phyloP scores from a whole-genome alignment of 441 rosid species.

The Daphne laureola region DNA sequence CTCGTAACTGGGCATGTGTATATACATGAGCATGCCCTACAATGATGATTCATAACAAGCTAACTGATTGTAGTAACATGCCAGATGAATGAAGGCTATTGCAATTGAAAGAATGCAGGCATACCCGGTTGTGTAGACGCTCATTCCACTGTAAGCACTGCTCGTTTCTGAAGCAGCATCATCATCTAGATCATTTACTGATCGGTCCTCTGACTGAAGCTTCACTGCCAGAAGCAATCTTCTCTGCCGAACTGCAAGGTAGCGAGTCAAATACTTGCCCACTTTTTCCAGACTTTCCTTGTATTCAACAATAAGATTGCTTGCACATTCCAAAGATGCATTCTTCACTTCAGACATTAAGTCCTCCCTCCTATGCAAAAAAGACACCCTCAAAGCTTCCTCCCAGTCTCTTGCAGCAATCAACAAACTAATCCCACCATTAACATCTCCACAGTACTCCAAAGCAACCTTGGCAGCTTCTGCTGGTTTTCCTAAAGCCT shows the following conservation, averaged over 20 bases:
- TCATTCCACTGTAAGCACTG: slow-evolving; percentile 90
- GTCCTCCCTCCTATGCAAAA: slow-evolving; percentile 54
- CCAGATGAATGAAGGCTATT: not conserved
- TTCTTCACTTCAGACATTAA: slow-evolving; percentile 50
- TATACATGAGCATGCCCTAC: not conserved
- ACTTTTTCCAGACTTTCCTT: slow-evolving; percentile 79
- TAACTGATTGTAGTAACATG: not conserved
- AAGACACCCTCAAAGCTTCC: slow-evolving; percentile 82
- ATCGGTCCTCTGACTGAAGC: slow-evolving; percentile 66
- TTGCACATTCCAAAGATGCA: slow-evolving; percentile 74
- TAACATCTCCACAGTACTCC: slow-evolving; percentile 71
- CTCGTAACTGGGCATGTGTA: not conserved
- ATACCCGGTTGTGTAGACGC: slow-evolving; percentile 87
- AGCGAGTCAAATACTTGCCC: slow-evolving; percentile 86
- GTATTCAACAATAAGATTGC: slow-evolving; percentile 49
- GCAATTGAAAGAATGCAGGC: not conserved
- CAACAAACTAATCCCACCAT: slow-evolving; percentile 54
- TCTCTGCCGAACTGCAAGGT: slow-evolving; percentile 92
- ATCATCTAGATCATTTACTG: slow-evolving; percentile 62
- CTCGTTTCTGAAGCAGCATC: slow-evolving; percentile 92
- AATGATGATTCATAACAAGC: not conserved
- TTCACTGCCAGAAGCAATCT: slow-evolving; percentile 86
- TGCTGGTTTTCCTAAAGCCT: slow-evolving; percentile 85
- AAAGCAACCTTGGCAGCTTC: slow-evolving; percentile 93
- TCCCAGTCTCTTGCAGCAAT: slow-evolving; percentile 91